Conservation (phyloP, 176 grass and related monocot species). For the Triticum turgidum region DNA sequence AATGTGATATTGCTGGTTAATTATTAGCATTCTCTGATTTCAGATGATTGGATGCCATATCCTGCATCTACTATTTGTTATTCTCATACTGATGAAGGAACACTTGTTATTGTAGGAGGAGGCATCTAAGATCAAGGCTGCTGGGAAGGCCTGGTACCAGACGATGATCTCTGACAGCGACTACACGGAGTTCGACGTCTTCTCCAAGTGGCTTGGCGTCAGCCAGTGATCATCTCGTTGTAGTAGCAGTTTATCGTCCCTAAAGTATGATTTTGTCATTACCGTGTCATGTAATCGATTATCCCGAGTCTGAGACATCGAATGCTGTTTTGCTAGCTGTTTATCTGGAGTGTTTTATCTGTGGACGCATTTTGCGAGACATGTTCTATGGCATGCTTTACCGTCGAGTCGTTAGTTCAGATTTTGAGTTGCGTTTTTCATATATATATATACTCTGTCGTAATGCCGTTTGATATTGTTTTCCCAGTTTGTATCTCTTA, state of each 20-base stretch:
- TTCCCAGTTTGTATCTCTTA: too few species aligned
- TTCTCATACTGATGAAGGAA: not conserved
- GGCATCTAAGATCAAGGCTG: slow-evolving; percentile 52
- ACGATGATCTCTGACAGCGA: slow-evolving; percentile 80
- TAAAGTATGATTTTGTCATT: slow-evolving; percentile 6
- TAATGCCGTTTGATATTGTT: not conserved
- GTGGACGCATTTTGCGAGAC: not conserved
- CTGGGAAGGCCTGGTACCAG: slow-evolving; percentile 78
- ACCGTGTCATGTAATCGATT: not conserved
- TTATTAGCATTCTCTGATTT: not conserved
- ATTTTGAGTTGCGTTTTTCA: not conserved
- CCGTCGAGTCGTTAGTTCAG: not conserved
- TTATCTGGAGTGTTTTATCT: not conserved
- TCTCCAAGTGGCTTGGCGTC: slow-evolving; percentile 88
- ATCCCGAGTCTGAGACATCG: slow-evolving; percentile 1
- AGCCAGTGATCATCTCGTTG: slow-evolving; percentile 50
- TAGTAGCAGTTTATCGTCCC: slow-evolving; percentile 1
- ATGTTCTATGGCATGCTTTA: not conserved
- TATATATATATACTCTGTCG: not conserved
- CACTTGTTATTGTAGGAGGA: slow-evolving; percentile 31
- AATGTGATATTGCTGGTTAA: not conserved
- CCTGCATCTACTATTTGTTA: not conserved
- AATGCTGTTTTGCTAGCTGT: slow-evolving; percentile 22
- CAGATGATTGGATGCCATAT: not conserved
- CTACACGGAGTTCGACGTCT: slow-evolving; percentile 70